phyloP scores from a whole-genome alignment of 2,329 filamentous ascomycete genomes.

The Talaromyces sp. region DNA sequence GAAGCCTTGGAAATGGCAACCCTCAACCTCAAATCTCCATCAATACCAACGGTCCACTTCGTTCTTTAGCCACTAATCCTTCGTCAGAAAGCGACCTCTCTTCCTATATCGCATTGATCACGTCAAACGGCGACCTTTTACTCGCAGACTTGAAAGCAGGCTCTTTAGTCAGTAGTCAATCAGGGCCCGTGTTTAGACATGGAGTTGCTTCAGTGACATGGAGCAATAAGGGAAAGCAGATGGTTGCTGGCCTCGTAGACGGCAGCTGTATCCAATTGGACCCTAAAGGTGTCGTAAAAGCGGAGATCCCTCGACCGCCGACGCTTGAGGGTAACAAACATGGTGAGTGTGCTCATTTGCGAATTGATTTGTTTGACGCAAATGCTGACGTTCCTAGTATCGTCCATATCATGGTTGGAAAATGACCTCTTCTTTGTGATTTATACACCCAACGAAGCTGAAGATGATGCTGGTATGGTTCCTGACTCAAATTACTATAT shows the following conservation, averaged over 20 bases:
- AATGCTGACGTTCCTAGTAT: constrained; percentile 48
- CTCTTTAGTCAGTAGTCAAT: constrained; percentile 54
- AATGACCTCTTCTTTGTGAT: constrained; percentile 79
- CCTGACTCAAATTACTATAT: constrained; percentile 73
- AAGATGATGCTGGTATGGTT: constrained; percentile 50
- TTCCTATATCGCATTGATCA: constrained; percentile 74
- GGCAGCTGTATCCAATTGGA: constrained; percentile 81
- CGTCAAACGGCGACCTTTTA: constrained; percentile 72
- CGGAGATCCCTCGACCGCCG: constrained; percentile 72
- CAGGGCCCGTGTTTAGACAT: constrained; percentile 64
- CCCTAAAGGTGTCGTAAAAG: constrained; percentile 72
- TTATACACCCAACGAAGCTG: constrained; percentile 62
- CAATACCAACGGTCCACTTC: constrained; percentile 69
- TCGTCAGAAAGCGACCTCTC: constrained; percentile 55
- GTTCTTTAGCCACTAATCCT: constrained; percentile 76
- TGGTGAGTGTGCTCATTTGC: constrained; percentile 50
- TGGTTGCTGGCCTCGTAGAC: constrained; percentile 79
- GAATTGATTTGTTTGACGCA: background rate
- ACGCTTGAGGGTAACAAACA: constrained; percentile 61
- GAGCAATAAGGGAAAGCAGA: constrained; percentile 90
- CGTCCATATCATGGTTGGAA: constrained; percentile 81
- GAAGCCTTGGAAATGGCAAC: constrained; percentile 62
- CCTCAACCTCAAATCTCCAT: constrained; percentile 70
- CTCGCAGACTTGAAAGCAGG: constrained; percentile 75
- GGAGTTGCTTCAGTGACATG: constrained; percentile 82